phyloP scores from a whole-genome alignment of 202 grass and related monocot species.

The Carex arenaria region DNA sequence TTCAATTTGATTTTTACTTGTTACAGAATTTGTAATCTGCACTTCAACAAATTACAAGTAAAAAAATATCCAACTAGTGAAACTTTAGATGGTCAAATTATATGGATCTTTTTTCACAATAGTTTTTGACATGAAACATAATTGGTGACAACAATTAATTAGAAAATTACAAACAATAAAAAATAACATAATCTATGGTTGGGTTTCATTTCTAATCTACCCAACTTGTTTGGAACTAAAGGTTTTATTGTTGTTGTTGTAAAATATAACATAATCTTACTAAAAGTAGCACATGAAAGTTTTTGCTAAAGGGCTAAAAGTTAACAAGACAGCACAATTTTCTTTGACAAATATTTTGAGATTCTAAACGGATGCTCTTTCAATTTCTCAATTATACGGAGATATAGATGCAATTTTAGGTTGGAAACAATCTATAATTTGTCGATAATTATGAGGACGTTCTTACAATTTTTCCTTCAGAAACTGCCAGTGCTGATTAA shows the following conservation, averaged over 20 bases:
- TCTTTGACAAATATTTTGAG: neutral
- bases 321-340: neutral
- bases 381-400: neutral
- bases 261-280: neutral
- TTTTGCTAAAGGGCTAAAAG: neutral
- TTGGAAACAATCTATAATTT: neutral
- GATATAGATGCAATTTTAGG: neutral
- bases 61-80: too few species aligned
- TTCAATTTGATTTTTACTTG: too few species aligned
- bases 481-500: neutral
- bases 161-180: too few species aligned
- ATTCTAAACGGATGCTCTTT: neutral
- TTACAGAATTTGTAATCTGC: too few species aligned
- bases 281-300: neutral
- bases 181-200: neutral
- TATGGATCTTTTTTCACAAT: too few species aligned
- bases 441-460: neutral
- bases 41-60: too few species aligned
- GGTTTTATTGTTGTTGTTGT: too few species aligned
- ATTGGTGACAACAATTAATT: neutral
- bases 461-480: too few species aligned
- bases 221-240: too few species aligned
- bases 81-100: too few species aligned
- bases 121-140: neutral
- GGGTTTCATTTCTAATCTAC: too few species aligned